phyloP scores from a whole-genome alignment of 805 yeast genomes.

The Pichia eremophila region DNA sequence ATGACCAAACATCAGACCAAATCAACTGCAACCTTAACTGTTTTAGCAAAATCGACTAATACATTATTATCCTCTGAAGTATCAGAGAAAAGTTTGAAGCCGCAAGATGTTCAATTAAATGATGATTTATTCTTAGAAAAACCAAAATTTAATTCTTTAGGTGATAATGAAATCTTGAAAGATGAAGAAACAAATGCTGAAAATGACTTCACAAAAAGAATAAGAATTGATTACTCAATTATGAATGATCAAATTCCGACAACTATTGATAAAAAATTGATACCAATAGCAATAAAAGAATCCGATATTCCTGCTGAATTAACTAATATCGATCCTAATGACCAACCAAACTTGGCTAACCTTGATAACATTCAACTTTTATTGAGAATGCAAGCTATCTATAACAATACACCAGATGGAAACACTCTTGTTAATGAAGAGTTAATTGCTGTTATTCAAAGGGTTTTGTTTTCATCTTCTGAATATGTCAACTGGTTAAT shows the following conservation, averaged over 20 bases:
- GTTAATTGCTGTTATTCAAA: conserved; percentile 60
- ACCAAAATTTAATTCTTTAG: conserved; percentile 58
- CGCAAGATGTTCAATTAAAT: conserved; percentile 53
- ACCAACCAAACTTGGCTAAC: conserved; percentile 64
- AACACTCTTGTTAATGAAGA: conserved; percentile 74
- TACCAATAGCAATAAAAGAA: conserved; percentile 55
- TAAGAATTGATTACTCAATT: conserved; percentile 31
- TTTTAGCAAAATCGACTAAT: conserved; percentile 53
- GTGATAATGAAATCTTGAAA: conserved; percentile 34
- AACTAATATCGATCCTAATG: conserved; percentile 60
- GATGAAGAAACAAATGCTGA: conserved; percentile 6
- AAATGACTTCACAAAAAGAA: conserved; percentile 28
- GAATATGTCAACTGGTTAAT: conserved; percentile 60
- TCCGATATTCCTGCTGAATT: conserved; percentile 54
- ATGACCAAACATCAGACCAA: conserved; percentile 74
- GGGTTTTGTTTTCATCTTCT: conserved; percentile 51
- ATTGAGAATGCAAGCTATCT: conserved; percentile 52
- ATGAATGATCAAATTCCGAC: neutral
- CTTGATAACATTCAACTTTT: conserved; percentile 69
- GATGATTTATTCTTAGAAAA: conserved; percentile 73
- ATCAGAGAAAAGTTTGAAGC: conserved; percentile 25
- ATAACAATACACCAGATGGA: conserved; percentile 63
- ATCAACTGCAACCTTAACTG: conserved; percentile 63
- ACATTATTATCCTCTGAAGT: conserved; percentile 13
- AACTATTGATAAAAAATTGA: conserved; percentile 30